These are phyloP conservation scores for Gaertneriomyces sp. DNA, from an alignment of 192 early-diverging fungal species.

Conservation along the genomic window DNA sequence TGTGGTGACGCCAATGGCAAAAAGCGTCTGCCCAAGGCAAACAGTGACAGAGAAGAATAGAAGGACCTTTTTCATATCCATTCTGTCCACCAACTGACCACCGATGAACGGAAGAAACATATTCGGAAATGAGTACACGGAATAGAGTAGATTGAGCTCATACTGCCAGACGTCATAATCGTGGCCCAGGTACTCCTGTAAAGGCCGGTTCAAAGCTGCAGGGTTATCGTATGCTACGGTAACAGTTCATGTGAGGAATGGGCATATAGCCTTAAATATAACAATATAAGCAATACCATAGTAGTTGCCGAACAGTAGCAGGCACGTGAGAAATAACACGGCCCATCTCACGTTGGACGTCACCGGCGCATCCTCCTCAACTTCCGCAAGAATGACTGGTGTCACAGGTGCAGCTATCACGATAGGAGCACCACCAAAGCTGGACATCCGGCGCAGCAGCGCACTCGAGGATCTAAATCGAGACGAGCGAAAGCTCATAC, in stretches of 20 bases:
- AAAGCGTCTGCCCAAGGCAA: slow-evolving; percentile 59
- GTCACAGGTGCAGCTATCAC: slow-evolving; percentile 12
- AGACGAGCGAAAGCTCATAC: slow-evolving; percentile 5
- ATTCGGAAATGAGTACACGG: slow-evolving; percentile 63
- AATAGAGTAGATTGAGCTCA: slow-evolving; percentile 58
- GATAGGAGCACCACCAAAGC: slow-evolving; percentile 43
- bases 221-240: slow-evolving; percentile 49
- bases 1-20: slow-evolving; percentile 52
- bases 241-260: background rate
- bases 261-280: background rate
- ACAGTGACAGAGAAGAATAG: slow-evolving; percentile 51
- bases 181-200: slow-evolving; percentile 45
- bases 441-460: slow-evolving; percentile 32
- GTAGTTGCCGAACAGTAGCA: slow-evolving; percentile 48
- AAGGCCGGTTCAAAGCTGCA: slow-evolving; percentile 50
- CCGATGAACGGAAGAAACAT: slow-evolving; percentile 65
- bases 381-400: background rate
- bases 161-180: slow-evolving; percentile 49
- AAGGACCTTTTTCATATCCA: slow-evolving; percentile 53
- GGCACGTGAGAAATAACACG: slow-evolving; percentile 40
- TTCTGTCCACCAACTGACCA: slow-evolving; percentile 54
- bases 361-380: background rate
- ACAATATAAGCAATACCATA: slow-evolving; percentile 21
- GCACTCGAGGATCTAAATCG: slow-evolving; percentile 6
- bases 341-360: slow-evolving; percentile 36